A percentile compares a stretch with the other conserved stretches of the same genome.
Conservation (phyloP, 2,329 filamentous ascomycete genomes). For the Erysiphe pulchra region DNA sequence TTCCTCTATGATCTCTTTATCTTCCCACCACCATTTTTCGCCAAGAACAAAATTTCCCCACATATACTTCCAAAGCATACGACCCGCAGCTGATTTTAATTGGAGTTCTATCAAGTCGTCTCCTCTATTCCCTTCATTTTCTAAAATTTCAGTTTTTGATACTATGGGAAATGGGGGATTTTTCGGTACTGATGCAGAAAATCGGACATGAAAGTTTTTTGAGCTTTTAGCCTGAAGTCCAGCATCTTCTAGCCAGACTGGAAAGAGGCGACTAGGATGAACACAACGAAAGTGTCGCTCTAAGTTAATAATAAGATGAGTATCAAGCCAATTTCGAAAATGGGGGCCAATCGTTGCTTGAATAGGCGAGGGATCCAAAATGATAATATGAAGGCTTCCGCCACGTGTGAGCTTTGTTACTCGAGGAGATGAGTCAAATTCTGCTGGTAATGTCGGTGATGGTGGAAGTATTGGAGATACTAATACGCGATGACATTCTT, state of each 20-base stretch:
- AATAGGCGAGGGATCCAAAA: constrained; percentile 36
- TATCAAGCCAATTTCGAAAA: constrained; percentile 34
- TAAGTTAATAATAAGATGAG: constrained; percentile 31
- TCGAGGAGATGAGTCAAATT: neutral
- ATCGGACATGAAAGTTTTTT: constrained; percentile 6
- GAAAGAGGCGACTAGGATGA: constrained; percentile 30
- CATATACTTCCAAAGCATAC: constrained; percentile 33
- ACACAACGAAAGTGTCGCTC: constrained; percentile 31
- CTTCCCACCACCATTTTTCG: constrained; percentile 35
- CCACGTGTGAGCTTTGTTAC: constrained; percentile 17
- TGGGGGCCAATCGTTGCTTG: constrained; percentile 27
- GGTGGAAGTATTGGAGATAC: constrained; percentile 12
- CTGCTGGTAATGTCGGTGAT: constrained; percentile 1
- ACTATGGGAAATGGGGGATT: neutral
- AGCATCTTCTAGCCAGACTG: constrained; percentile 30
- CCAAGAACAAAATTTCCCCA: constrained; percentile 21
- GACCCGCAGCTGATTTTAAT: constrained; percentile 25
- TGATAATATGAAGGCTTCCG: constrained; percentile 29
- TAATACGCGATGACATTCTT: constrained; percentile 29
- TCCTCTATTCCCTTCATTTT: neutral
- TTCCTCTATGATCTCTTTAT: constrained; percentile 25
- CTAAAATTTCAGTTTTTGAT: neutral
- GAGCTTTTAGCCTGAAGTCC: constrained; percentile 19
- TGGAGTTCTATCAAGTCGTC: constrained; percentile 15
- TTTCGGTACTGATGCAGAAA: constrained; percentile 6